Evolutionary conservation across 2,329 filamentous ascomycete species (phyloP).

Genomic region (Dryadomyces quercus-mongolicae): DNA sequence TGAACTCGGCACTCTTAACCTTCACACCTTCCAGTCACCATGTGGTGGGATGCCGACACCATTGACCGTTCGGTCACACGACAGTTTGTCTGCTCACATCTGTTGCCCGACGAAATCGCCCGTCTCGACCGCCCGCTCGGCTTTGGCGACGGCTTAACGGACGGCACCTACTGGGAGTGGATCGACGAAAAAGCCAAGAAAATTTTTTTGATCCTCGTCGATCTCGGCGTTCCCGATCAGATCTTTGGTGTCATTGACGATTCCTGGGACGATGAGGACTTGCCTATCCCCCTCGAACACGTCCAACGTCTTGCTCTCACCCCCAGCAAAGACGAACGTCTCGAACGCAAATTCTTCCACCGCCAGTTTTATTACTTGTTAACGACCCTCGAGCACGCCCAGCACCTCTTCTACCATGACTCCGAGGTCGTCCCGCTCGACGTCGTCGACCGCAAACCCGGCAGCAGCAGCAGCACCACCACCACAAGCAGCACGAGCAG

Average conservation of each 20-base stretch:
- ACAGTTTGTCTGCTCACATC: slow-evolving; percentile 52
- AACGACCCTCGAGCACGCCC: slow-evolving; percentile 45
- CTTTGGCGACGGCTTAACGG: slow-evolving; percentile 57
- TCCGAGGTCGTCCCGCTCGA: slow-evolving; percentile 60
- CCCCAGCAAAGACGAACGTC: slow-evolving; percentile 42
- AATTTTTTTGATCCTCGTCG: slow-evolving; percentile 59
- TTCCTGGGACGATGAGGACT: slow-evolving; percentile 65
- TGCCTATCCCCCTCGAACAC: slow-evolving; percentile 55
- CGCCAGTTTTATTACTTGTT: slow-evolving; percentile 63
- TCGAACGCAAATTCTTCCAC: slow-evolving; percentile 58
- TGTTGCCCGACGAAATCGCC: slow-evolving; percentile 49
- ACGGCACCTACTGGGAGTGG: slow-evolving; percentile 70
- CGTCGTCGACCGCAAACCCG: slow-evolving; percentile 38
- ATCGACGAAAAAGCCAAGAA: slow-evolving; percentile 57
- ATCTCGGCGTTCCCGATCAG: slow-evolving; percentile 57
- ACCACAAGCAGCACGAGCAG: slow-evolving; percentile 5
- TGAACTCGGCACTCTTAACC: background rate
- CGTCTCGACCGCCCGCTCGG: slow-evolving; percentile 50
- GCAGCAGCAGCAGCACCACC: slow-evolving; percentile 2
- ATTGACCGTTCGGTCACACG: slow-evolving; percentile 60
- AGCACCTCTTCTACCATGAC: slow-evolving; percentile 49
- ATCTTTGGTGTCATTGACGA: slow-evolving; percentile 67
- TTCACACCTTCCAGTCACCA: too few species aligned
- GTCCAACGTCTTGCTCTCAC: slow-evolving; percentile 52
- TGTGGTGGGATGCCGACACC: slow-evolving; percentile 59